These are phyloP conservation scores for Termitomyces sp. DNA, from an alignment of 768 basidiomycete species.

Conservation along the genomic window DNA sequence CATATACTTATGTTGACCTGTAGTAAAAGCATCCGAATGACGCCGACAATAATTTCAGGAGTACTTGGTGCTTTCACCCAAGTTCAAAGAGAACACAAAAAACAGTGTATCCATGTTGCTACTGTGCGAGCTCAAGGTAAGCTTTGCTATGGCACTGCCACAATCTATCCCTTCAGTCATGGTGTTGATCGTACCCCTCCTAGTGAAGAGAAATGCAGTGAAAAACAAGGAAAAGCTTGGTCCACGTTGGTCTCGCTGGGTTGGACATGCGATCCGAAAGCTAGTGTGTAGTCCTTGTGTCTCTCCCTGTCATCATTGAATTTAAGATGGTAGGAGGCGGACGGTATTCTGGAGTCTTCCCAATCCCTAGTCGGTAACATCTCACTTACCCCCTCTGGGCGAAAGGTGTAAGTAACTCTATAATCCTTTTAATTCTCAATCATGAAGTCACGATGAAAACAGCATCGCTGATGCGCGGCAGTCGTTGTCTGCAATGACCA, in stretches of 20 bases:
- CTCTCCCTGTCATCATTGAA: neutral
- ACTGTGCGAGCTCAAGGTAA: slow-evolving; percentile 45
- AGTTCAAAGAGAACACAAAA: slow-evolving; percentile 42
- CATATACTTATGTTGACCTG: neutral
- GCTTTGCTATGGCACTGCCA: neutral
- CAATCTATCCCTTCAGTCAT: neutral
- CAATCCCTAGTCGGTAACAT: slow-evolving; percentile 32
- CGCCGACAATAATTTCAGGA: slow-evolving; percentile 27
- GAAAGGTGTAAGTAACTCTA: slow-evolving; percentile 30
- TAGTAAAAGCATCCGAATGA: neutral
- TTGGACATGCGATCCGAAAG: slow-evolving; percentile 40
- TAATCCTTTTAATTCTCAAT: neutral
- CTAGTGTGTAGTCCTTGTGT: slow-evolving; percentile 29
- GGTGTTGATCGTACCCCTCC: neutral
- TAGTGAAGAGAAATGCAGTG: slow-evolving; percentile 46
- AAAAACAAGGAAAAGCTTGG: slow-evolving; percentile 43
- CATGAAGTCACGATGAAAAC: neutral
- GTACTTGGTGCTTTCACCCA: slow-evolving; percentile 44
- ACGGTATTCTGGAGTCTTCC: slow-evolving; percentile 37
- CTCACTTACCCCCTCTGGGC: slow-evolving; percentile 39
- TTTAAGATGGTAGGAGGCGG: slow-evolving; percentile 28
- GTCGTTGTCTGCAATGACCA: slow-evolving; percentile 22
- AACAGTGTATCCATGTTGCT: slow-evolving; percentile 41
- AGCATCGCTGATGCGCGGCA: slow-evolving; percentile 35
- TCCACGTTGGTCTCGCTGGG: slow-evolving; percentile 47